These are phyloP conservation scores for Metarhizium album DNA, from an alignment of 2,329 filamentous ascomycete genomes.

Conservation along the genomic window DNA sequence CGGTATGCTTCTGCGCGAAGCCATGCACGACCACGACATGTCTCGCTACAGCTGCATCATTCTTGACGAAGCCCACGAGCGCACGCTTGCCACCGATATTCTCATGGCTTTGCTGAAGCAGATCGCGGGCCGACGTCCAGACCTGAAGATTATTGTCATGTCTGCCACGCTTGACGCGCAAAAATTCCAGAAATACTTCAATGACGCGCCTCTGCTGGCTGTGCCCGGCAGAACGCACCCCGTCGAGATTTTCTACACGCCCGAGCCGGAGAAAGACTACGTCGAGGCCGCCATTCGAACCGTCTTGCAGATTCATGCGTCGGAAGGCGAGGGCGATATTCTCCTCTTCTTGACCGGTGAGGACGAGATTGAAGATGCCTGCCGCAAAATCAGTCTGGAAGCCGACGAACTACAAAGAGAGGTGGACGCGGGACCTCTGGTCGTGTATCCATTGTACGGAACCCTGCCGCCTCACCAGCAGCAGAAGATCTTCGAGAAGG, in stretches of 20 bases:
- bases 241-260: slow-evolving; percentile 97
- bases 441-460: slow-evolving; percentile 89
- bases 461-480: slow-evolving; percentile 87
- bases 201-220: slow-evolving; percentile 82
- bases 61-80: slow-evolving; percentile 95
- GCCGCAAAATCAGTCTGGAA: slow-evolving; percentile 82
- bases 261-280: slow-evolving; percentile 91
- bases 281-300: slow-evolving; percentile 91
- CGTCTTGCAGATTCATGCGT: slow-evolving; percentile 91
- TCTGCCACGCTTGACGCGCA: slow-evolving; percentile 94
- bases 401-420: slow-evolving; percentile 86
- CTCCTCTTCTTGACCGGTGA: slow-evolving; percentile 93
- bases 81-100: slow-evolving; percentile 93
- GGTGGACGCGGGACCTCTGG: slow-evolving; percentile 80
- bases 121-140: slow-evolving; percentile 67
- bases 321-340: slow-evolving; percentile 85
- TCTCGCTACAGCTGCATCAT: slow-evolving; percentile 95
- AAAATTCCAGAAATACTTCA: slow-evolving; percentile 97
- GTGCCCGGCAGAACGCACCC: slow-evolving; percentile 93
- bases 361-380: slow-evolving; percentile 96
- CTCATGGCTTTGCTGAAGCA: slow-evolving; percentile 95
- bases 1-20: slow-evolving; percentile 93
- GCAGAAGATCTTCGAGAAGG: slow-evolving; percentile 87
- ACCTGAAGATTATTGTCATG: slow-evolving; percentile 98
- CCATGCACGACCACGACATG: slow-evolving; percentile 90